Conservation (phyloP, 2,329 filamentous ascomycete species). For the Fonsecaea pedrosoi region DNA sequence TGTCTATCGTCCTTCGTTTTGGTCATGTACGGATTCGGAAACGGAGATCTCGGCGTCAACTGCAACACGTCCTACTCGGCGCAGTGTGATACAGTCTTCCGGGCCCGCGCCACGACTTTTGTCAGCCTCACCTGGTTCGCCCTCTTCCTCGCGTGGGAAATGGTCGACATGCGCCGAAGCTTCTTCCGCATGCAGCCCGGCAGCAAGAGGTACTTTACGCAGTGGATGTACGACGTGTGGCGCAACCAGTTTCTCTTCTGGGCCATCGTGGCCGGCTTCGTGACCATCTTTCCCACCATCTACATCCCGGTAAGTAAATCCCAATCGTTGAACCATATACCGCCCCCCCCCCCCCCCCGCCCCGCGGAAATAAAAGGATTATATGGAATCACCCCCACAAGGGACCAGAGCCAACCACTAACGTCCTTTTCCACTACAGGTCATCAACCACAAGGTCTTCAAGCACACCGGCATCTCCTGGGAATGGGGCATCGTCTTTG, state of each 20-base stretch:
- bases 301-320: slow-evolving; percentile 64
- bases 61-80: slow-evolving; percentile 67
- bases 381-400: not conserved
- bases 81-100: slow-evolving; percentile 69
- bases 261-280: slow-evolving; percentile 64
- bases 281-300: slow-evolving; percentile 65
- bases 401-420: not conserved
- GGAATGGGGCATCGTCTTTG: slow-evolving; percentile 74
- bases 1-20: slow-evolving; percentile 69
- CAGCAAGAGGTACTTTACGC: slow-evolving; percentile 65
- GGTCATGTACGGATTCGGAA: slow-evolving; percentile 67
- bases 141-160: slow-evolving; percentile 79
- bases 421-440: slow-evolving; percentile 38
- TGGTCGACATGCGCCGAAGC: slow-evolving; percentile 73
- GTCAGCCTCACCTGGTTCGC: slow-evolving; percentile 78
- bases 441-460: slow-evolving; percentile 69
- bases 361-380: no score
- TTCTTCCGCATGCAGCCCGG: slow-evolving; percentile 77
- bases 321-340: not conserved
- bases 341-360: no score
- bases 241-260: slow-evolving; percentile 75
- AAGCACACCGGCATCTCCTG: slow-evolving; percentile 69
- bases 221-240: slow-evolving; percentile 73
- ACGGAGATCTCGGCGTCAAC: slow-evolving; percentile 63
- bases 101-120: slow-evolving; percentile 75